These are phyloP conservation scores for Colletotrichum destructivum DNA, from an alignment of 2,329 filamentous ascomycete genomes.

Conservation along the genomic window DNA sequence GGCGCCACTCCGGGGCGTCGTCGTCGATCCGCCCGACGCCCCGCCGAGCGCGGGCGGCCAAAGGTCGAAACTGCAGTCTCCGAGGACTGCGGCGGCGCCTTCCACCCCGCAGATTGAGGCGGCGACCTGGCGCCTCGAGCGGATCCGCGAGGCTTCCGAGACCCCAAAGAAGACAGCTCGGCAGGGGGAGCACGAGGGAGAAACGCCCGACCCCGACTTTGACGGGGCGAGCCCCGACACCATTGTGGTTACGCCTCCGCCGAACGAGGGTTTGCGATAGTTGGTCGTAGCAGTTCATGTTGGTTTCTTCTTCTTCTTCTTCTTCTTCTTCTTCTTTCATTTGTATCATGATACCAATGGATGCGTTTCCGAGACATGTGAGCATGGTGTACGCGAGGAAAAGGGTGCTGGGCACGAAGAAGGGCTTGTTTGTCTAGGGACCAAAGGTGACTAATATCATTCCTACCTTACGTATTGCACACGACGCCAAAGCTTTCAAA, in stretches of 20 bases:
- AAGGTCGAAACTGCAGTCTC: neutral
- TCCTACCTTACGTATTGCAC: no score
- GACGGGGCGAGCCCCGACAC: slow-evolving; percentile 41
- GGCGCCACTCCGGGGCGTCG: slow-evolving; percentile 52
- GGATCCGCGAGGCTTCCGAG: slow-evolving; percentile 39
- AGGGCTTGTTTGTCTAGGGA: neutral
- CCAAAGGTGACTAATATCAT: neutral
- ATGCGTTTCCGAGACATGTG: neutral
- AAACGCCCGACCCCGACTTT: slow-evolving; percentile 24
- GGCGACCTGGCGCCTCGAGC: slow-evolving; percentile 31
- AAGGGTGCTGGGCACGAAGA: neutral
- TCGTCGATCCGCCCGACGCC: slow-evolving; percentile 25
- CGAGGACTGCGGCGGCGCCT: neutral
- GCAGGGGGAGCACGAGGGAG: neutral
- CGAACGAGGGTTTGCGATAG: neutral
- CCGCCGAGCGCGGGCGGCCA: neutral
- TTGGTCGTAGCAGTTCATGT: neutral
- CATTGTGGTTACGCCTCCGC: slow-evolving; percentile 37
- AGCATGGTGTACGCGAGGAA: neutral
- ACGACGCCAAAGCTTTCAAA: neutral
- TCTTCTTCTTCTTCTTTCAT: neutral
- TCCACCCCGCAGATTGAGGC: slow-evolving; percentile 24
- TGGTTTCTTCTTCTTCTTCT: no score
- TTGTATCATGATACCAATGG: slow-evolving; percentile 34
- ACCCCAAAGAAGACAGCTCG: slow-evolving; percentile 25